These are phyloP conservation scores for Clitopilus hobsonii DNA, from an alignment of 768 basidiomycete genomes.

Conservation along the genomic window DNA sequence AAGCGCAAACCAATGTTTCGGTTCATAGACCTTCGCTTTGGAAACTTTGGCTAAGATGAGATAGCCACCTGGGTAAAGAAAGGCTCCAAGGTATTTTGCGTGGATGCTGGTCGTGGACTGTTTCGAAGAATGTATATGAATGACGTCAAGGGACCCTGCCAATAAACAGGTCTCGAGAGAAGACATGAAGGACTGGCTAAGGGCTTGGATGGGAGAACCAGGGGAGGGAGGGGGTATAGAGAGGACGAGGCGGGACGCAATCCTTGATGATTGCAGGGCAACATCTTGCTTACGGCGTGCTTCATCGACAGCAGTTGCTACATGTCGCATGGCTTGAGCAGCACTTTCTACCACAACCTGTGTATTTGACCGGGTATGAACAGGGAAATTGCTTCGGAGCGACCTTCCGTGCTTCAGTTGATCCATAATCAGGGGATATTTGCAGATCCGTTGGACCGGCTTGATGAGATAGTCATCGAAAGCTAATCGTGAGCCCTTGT, in stretches of 20 bases:
- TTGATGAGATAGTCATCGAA: slow-evolving; percentile 93
- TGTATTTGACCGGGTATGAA: slow-evolving; percentile 25
- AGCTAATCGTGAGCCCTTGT: slow-evolving; percentile 41
- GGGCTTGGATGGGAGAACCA: slow-evolving; percentile 27
- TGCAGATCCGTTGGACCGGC: slow-evolving; percentile 95
- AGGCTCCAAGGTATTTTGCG: slow-evolving; percentile 86
- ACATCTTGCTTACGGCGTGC: slow-evolving; percentile 67
- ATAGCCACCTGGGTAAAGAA: slow-evolving; percentile 85
- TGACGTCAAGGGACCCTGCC: slow-evolving; percentile 84
- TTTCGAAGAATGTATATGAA: slow-evolving; percentile 57
- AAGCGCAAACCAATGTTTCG: slow-evolving; percentile 84
- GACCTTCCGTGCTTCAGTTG: slow-evolving; percentile 47
- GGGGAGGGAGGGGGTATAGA: slow-evolving; percentile 23
- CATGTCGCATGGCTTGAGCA: slow-evolving; percentile 67
- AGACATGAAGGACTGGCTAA: slow-evolving; percentile 57
- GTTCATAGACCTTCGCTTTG: slow-evolving; percentile 79
- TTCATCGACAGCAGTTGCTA: slow-evolving; percentile 77
- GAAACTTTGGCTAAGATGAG: slow-evolving; percentile 82
- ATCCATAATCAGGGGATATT: slow-evolving; percentile 86
- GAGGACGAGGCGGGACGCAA: slow-evolving; percentile 59
- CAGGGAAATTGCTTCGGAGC: slow-evolving; percentile 17
- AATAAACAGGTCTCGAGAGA: slow-evolving; percentile 76
- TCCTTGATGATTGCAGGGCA: slow-evolving; percentile 59
- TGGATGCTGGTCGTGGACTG: slow-evolving; percentile 48
- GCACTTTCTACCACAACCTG: slow-evolving; percentile 48